Conservation (phyloP, 495 filamentous ascomycete genomes). For the Poronia punctata region DNA sequence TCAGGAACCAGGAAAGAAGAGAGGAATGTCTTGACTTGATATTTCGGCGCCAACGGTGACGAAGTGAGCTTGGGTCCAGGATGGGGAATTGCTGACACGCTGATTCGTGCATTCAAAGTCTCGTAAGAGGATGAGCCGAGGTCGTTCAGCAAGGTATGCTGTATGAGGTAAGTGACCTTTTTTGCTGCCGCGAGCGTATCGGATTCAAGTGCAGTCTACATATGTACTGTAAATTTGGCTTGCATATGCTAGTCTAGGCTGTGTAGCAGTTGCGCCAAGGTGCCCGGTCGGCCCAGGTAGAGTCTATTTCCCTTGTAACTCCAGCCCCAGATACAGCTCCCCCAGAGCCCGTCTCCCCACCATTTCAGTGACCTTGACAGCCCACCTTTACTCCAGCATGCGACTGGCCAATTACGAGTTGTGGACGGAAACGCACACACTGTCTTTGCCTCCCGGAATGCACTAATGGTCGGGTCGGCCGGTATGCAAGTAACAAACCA, state of each 20-base stretch:
- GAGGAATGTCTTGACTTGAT: constrained; percentile 30
- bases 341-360: too few relatives aligned
- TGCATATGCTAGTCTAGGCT: neutral
- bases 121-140: constrained; percentile 21
- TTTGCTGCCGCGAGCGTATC: neutral
- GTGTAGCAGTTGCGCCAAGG: neutral
- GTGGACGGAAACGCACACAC: too few relatives aligned
- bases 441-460: too few relatives aligned
- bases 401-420: too few relatives aligned
- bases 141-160: constrained; percentile 7
- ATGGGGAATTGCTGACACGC: constrained; percentile 38
- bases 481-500: too few relatives aligned
- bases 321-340: too few relatives aligned
- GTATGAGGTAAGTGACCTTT: neutral
- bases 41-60: constrained; percentile 25
- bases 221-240: neutral
- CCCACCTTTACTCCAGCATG: too few relatives aligned
- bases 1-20: constrained; percentile 11
- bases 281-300: neutral
- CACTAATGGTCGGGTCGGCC: too few relatives aligned
- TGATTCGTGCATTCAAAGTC: constrained; percentile 33
- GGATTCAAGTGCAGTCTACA: too few relatives aligned
- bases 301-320: neutral
- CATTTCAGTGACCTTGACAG: too few relatives aligned
- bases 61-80: constrained; percentile 17